Base-by-base conservation (phyloP, 441 rosid species). In the Mallotus repandus region DNA sequence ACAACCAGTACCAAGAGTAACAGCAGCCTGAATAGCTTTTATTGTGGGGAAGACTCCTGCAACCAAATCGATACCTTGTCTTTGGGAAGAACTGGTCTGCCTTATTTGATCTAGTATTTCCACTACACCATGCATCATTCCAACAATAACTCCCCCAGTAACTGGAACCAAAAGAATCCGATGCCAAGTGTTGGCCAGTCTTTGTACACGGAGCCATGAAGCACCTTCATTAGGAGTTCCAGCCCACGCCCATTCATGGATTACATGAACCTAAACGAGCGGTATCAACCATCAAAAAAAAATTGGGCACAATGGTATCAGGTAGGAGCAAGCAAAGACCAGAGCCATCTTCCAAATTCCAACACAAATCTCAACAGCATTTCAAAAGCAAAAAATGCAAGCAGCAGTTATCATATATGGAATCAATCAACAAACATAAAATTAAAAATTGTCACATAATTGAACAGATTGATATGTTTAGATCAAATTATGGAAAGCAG, bases 241-340 rank as follows among this genome's bases (percentile, higher is more conserved):
- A 22, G 96, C 97, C 99, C 99, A 92, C 35, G 96, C 94, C 97
- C 96, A 95, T 75, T 91, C 98, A 81, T 92, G 99, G 77, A 89
- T 95, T 16, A 91, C 73, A 68, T 89, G 98, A 84, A 89, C 99
- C 97, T 94, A 77, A 48, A 84, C 50, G 53, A 29, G 32, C 32
- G 54, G 60, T 48, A 68, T 19, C 6, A 43, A 61, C 32, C 59
- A 71, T 49, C 29, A 18, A 18, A 71, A 29, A 29, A 29, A 29
- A 29, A 29, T 29, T 29, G 32, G 32, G 32, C 32, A 29, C 32
- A 29, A 29, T 29, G 32, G 32, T 29, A 29, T 29, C 32, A 29
- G 32, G 32, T 29, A 29, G 32, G 2, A 29, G 32, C 32, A 29
- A 29, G 32, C 32, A 29, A 29, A 29, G 32, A 29, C 32, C 32